Evolutionary conservation across 2,329 filamentous ascomycete species (phyloP).

Genomic region (Penicillium sp.): DNA sequence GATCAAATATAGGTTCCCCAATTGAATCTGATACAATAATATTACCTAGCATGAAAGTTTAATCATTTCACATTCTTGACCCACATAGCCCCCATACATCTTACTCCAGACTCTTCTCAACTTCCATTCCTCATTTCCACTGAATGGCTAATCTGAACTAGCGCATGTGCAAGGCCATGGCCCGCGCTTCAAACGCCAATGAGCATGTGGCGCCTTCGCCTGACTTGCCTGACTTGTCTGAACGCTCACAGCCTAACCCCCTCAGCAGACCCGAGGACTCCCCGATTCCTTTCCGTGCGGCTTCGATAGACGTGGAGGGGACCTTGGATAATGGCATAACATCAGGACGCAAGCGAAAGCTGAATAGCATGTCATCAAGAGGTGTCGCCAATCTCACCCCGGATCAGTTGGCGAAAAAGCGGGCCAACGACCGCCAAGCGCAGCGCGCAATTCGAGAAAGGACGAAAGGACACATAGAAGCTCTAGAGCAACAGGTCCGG

Average conservation of each 20-base stretch:
- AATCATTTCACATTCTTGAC: neutral
- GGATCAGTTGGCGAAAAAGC: constrained; percentile 83
- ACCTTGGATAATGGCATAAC: constrained; percentile 20
- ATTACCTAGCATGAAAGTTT: neutral
- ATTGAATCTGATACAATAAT: neutral
- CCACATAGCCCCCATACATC: neutral
- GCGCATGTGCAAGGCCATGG: constrained; percentile 35
- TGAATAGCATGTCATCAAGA: constrained; percentile 52
- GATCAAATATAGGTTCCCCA: neutral
- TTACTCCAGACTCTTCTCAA: neutral
- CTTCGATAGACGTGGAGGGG: constrained; percentile 25
- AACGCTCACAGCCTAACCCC: constrained; percentile 10
- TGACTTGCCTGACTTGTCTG: neutral
- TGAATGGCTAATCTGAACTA: constrained; percentile 29
- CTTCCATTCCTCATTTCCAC: neutral
- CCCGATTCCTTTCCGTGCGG: constrained; percentile 24
- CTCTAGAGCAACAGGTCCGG: constrained; percentile 67
- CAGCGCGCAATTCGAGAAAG: constrained; percentile 81
- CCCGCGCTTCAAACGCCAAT: constrained; percentile 25
- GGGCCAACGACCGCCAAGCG: constrained; percentile 86
- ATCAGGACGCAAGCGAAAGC: constrained; percentile 44
- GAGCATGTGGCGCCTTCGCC: constrained; percentile 25
- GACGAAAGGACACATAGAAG: constrained; percentile 76
- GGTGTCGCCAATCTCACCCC: constrained; percentile 85
- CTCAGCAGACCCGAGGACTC: constrained; percentile 27